A percentile compares a stretch with the other conserved stretches of the same genome.
Evolutionary conservation across 345 rosid species (phyloP).

Genomic region (Brassica nigra): DNA sequence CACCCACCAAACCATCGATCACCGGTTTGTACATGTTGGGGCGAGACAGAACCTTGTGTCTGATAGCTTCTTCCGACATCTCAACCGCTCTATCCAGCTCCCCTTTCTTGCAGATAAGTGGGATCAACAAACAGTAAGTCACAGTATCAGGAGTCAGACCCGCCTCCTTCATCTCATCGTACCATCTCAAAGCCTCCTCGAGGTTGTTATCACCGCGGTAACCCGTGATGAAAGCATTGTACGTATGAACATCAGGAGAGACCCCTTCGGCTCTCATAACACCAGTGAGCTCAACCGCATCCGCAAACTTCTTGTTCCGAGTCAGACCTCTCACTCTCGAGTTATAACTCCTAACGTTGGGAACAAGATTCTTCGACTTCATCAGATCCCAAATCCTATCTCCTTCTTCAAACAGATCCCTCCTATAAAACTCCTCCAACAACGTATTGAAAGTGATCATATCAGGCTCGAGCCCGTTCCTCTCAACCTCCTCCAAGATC

Average conservation of each 20-base stretch:
- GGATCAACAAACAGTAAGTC: conserved; percentile 49
- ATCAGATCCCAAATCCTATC: conserved; percentile 64
- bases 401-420: conserved; percentile 54
- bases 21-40: conserved; percentile 52
- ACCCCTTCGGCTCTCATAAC: conserved; percentile 54
- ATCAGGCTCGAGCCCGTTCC: conserved; percentile 56
- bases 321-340: conserved; percentile 57
- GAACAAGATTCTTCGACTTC: conserved; percentile 54
- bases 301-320: conserved; percentile 44
- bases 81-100: conserved; percentile 55
- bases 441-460: conserved; percentile 63
- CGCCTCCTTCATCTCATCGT: conserved; percentile 44
- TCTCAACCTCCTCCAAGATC: conserved; percentile 56
- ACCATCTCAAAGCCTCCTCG: conserved; percentile 59
- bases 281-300: conserved; percentile 49
- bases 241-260: conserved; percentile 53
- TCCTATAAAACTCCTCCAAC: conserved; percentile 51
- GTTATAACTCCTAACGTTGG: conserved; percentile 62
- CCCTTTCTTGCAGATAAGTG: conserved; percentile 54
- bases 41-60: conserved; percentile 35
- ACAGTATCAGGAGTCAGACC: conserved; percentile 38
- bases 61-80: conserved; percentile 48
- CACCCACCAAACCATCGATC: conserved; percentile 53
- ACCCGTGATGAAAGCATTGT: conserved; percentile 61
- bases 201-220: conserved; percentile 47